Evolutionary conservation across 1,139 yeast species (phyloP), one percentile per base, ranked within the genome.

Genomic region (Blastobotrys proliferans): DNA sequence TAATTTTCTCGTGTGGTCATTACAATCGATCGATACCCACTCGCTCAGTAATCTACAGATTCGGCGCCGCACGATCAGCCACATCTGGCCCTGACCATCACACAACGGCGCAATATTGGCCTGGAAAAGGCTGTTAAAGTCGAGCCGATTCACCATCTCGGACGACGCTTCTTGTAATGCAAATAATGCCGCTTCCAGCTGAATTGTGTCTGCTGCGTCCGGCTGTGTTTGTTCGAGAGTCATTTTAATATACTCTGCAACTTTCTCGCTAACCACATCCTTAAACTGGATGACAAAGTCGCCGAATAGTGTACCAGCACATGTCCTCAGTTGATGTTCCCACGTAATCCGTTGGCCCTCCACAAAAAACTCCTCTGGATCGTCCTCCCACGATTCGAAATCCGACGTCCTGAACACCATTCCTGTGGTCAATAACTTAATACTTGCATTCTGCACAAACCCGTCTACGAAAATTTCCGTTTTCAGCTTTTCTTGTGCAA

Each of bases 281-380:
- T 80, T 80, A 62, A 83, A 86, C 49, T 74, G 73, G 35, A 73
- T 70, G 33, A 86, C 74, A 47, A 92, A 64, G 56, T 85, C 94
- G 49, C 81, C 86, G 57, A 81, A 90, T 52, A 87, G 79, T 54
- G 81, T 79, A 53, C 88, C 96, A 0, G 95, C 88, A 62, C 96
- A 86, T 2, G 94, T 90, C 42, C 95, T 72, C 5, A 88, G 73
- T 57, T 86, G 92, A 57, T 70, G 87, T 57, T 90, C 97, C 79
- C 87, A 87, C 54, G 85, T 81, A 6, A 79, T 71, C 33, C 82
- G 76, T 45, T 81, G 68, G 53, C 88, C 95, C 57, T 85, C 95
- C 50, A 80, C 80, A 26, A 86, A 79, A 87, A 95, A 92, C 58
- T 86, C 96, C 61, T 88, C 97, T 0, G 97, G 96, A 48, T 87